Evolutionary conservation across 495 filamentous ascomycete species (phyloP).

Genomic region (Lasiosphaeris hirsuta): DNA sequence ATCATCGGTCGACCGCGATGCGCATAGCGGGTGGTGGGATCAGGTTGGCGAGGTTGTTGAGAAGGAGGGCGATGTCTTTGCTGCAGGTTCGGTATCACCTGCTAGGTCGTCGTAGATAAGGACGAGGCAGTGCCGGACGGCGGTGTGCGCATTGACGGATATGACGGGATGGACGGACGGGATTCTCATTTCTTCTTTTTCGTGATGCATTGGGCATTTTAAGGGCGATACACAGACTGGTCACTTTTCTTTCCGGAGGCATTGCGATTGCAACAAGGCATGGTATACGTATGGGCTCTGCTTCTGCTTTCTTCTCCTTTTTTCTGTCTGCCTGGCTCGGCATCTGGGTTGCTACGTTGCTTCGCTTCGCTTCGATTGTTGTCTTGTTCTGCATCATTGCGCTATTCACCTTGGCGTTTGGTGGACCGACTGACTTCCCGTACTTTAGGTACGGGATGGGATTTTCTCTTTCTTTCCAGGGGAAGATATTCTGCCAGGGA

Average conservation of each 20-base stretch:
- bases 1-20: slow-evolving; percentile 71
- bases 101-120: neutral
- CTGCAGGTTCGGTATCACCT: neutral
- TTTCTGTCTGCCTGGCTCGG: neutral
- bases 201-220: neutral
- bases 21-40: slow-evolving; percentile 81
- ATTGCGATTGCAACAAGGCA: neutral
- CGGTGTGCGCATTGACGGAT: neutral
- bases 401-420: neutral
- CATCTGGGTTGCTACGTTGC: neutral
- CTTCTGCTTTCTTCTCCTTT: neutral
- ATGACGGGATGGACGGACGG: neutral
- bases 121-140: neutral
- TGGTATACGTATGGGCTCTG: neutral
- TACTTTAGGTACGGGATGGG: neutral
- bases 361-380: neutral
- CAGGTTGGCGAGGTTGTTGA: slow-evolving; percentile 50
- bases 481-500: neutral
- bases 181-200: neutral
- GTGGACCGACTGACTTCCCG: neutral
- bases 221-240: neutral
- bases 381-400: neutral
- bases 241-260: neutral
- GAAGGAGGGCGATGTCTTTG: slow-evolving; percentile 21
- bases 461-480: neutral